Evolutionary conservation across 2,329 filamentous ascomycete genomes (phyloP).

Genomic region (Periconia sp.): DNA sequence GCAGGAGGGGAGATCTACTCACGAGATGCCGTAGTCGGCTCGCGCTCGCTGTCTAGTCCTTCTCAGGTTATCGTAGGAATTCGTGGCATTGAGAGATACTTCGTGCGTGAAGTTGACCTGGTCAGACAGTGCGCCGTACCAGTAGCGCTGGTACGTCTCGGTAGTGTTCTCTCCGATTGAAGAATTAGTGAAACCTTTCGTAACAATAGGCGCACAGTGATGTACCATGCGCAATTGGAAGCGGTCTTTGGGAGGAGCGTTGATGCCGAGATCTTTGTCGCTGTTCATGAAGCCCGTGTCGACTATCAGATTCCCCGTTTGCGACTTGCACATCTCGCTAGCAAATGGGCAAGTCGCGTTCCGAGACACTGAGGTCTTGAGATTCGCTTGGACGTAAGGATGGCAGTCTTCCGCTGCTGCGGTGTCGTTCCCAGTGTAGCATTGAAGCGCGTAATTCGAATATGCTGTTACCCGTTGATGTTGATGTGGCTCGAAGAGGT

Average conservation of each 20-base stretch:
- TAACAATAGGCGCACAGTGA: slow-evolving; percentile 28
- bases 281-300: slow-evolving; percentile 31
- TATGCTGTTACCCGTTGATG: slow-evolving; percentile 17
- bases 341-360: slow-evolving; percentile 26
- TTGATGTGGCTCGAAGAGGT: slow-evolving; percentile 11
- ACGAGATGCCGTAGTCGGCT: slow-evolving; percentile 4
- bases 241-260: slow-evolving; percentile 21
- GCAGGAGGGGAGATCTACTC: background rate
- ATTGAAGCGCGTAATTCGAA: slow-evolving; percentile 24
- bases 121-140: slow-evolving; percentile 9
- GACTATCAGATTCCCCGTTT: slow-evolving; percentile 20
- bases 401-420: slow-evolving; percentile 21
- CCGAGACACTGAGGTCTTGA: slow-evolving; percentile 12
- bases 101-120: slow-evolving; percentile 6
- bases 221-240: slow-evolving; percentile 26
- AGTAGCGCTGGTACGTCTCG: slow-evolving; percentile 10
- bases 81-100: slow-evolving; percentile 3
- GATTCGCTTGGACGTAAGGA: slow-evolving; percentile 17
- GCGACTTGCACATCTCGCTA: slow-evolving; percentile 18
- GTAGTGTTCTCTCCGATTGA: slow-evolving; percentile 7
- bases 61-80: background rate
- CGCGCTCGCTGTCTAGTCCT: background rate
- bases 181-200: slow-evolving; percentile 17
- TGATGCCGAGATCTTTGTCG: slow-evolving; percentile 29
- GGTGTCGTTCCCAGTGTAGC: slow-evolving; percentile 18